phyloP scores from a whole-genome alignment of 768 basidiomycete genomes.

The Lentinula sp. region DNA sequence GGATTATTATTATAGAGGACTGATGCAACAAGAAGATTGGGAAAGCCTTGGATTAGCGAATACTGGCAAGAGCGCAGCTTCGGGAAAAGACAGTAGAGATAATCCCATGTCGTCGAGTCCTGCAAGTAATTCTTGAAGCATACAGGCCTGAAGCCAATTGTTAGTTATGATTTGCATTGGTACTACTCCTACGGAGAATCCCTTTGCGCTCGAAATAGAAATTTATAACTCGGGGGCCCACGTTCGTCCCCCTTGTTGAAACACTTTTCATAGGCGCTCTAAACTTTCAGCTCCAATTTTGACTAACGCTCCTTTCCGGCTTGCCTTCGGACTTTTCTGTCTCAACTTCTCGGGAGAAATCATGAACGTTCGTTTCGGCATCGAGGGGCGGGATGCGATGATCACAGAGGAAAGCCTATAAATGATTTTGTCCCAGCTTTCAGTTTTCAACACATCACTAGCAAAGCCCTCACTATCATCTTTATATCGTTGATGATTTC shows the following conservation, averaged over 20 bases:
- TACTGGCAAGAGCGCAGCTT: conserved; percentile 24
- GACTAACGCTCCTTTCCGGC: neutral
- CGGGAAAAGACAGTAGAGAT: conserved; percentile 16
- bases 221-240: neutral
- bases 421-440: neutral
- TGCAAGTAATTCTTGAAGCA: conserved; percentile 1
- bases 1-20: conserved; percentile 44
- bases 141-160: neutral
- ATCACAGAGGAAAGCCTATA: neutral
- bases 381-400: neutral
- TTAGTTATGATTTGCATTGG: neutral
- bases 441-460: neutral
- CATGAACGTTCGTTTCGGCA: conserved; percentile 3
- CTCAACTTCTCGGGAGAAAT: neutral
- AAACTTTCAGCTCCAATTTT: neutral
- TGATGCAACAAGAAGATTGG: conserved; percentile 88
- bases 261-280: neutral
- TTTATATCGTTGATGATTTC: neutral
- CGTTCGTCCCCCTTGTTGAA: conserved; percentile 1
- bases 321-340: neutral
- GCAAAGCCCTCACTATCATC: neutral
- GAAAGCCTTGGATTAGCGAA: conserved; percentile 73
- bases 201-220: neutral
- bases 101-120: neutral
- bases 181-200: neutral